Evolutionary conservation across 306 rosid species (phyloP).

Genomic region (Medicago ruthenica): DNA sequence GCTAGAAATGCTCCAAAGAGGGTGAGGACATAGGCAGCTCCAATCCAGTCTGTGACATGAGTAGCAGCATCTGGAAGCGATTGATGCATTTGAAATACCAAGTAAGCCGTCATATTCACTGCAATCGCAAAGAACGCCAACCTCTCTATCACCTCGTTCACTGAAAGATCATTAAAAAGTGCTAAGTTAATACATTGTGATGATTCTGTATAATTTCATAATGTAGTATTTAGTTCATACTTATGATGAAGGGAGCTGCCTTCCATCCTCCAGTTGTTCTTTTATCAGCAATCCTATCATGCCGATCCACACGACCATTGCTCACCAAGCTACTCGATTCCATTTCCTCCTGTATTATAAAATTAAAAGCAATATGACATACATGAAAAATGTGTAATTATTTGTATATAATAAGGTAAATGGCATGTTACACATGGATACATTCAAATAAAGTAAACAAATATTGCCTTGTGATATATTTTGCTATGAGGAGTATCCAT

Average conservation of each 20-base stretch:
- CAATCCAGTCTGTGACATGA: slow-evolving; percentile 64
- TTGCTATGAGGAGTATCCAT: slow-evolving; percentile 8
- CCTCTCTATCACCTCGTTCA: slow-evolving; percentile 66
- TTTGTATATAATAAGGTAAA: neutral
- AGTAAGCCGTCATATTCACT: slow-evolving; percentile 61
- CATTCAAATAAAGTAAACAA: slow-evolving; percentile 3
- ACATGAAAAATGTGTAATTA: neutral
- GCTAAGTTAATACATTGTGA: neutral
- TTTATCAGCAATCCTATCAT: slow-evolving; percentile 57
- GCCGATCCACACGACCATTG: slow-evolving; percentile 56
- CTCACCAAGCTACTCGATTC: slow-evolving; percentile 43
- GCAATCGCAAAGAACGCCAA: slow-evolving; percentile 58
- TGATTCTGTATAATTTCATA: neutral
- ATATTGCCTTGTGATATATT: slow-evolving; percentile 12
- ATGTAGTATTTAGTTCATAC: slow-evolving; percentile 13
- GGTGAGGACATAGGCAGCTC: slow-evolving; percentile 62
- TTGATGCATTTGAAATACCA: slow-evolving; percentile 55
- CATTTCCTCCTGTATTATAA: slow-evolving; percentile 41
- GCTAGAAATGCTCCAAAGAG: slow-evolving; percentile 66
- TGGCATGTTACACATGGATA: neutral
- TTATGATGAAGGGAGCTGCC: slow-evolving; percentile 67
- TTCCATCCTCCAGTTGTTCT: slow-evolving; percentile 65
- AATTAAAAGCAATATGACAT: neutral
- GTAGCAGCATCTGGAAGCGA: slow-evolving; percentile 61
- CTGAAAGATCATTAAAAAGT: slow-evolving; percentile 30